Percentiles rank a stretch among this genome's conserved stretches.
phyloP scores from a whole-genome alignment of 768 basidiomycete genomes.

The Tulasnella sp. region DNA sequence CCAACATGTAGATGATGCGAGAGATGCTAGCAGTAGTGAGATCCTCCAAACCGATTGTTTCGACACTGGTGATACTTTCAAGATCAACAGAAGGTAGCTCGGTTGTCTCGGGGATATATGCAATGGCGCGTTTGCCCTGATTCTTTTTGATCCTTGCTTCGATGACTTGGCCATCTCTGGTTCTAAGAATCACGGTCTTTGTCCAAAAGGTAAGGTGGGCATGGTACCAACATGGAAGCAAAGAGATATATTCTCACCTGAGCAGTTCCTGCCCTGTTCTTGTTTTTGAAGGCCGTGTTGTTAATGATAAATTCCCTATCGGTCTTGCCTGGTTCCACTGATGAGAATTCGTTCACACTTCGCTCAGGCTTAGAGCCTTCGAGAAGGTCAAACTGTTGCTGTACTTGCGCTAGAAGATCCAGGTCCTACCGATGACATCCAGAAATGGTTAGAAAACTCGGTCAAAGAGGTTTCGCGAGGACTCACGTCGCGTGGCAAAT shows the following conservation, averaged over 20 bases:
- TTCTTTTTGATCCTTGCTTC: constrained; percentile 22
- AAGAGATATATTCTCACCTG: not conserved
- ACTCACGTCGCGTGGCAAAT: not conserved
- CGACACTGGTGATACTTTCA: too few relatives aligned
- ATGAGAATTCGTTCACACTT: not conserved
- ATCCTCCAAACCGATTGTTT: constrained; percentile 33
- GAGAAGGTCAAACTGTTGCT: constrained; percentile 6
- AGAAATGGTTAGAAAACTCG: not conserved
- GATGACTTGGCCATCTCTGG: not conserved
- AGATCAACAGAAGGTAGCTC: not conserved
- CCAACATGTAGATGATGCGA: constrained; percentile 29
- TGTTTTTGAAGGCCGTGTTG: constrained; percentile 8
- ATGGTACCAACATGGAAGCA: not conserved
- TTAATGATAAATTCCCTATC: not conserved
- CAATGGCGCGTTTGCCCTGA: too few relatives aligned
- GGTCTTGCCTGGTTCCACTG: not conserved
- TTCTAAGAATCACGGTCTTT: constrained; percentile 10
- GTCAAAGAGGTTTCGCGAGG: not conserved
- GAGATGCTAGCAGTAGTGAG: constrained; percentile 31
- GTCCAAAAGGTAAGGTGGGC: not conserved
- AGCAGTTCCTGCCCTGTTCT: not conserved
- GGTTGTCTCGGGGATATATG: not conserved
- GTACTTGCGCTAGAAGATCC: not conserved
- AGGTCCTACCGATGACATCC: not conserved
- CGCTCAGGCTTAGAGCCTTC: constrained; percentile 3